phyloP scores from a whole-genome alignment of 768 basidiomycete genomes.

The Podaxis sp. region DNA sequence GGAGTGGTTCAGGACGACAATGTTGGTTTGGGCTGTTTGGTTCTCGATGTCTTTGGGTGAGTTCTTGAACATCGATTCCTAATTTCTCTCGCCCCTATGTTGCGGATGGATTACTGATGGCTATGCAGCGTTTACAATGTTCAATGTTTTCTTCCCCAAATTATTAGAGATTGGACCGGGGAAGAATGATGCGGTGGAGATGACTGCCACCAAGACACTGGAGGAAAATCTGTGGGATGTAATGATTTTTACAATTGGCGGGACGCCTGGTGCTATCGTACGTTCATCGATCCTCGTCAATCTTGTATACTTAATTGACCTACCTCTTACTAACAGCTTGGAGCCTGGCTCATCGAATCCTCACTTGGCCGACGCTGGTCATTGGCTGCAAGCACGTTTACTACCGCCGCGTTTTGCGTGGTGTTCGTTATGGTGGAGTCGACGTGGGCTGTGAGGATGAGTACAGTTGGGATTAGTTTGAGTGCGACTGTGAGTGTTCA shows the following conservation, averaged over 20 bases:
- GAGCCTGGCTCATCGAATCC: constrained; percentile 79
- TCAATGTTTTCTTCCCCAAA: constrained; percentile 89
- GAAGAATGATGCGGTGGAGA: constrained; percentile 12
- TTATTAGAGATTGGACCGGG: constrained; percentile 60
- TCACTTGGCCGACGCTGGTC: constrained; percentile 67
- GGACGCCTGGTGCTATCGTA: constrained; percentile 81
- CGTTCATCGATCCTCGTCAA: constrained; percentile 22
- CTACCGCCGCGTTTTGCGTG: constrained; percentile 71
- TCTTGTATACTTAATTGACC: neutral
- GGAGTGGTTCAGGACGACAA: constrained; percentile 72
- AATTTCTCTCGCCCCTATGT: neutral
- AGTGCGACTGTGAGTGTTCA: constrained; percentile 55
- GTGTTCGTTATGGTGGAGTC: constrained; percentile 59
- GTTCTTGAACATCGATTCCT: constrained; percentile 17
- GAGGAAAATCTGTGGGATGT: constrained; percentile 78
- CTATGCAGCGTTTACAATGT: constrained; percentile 75
- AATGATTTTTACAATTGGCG: constrained; percentile 80
- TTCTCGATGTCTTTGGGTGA: constrained; percentile 70
- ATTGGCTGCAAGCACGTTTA: constrained; percentile 68
- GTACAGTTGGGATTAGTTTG: constrained; percentile 73
- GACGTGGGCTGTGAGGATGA: constrained; percentile 56
- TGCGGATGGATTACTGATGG: neutral
- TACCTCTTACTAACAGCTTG: constrained; percentile 47
- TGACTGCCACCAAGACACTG: constrained; percentile 34
- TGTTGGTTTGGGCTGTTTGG: constrained; percentile 81